Evolutionary conservation across 768 basidiomycete genomes (phyloP).

Genomic region (Dictyophora rubrovolvata): DNA sequence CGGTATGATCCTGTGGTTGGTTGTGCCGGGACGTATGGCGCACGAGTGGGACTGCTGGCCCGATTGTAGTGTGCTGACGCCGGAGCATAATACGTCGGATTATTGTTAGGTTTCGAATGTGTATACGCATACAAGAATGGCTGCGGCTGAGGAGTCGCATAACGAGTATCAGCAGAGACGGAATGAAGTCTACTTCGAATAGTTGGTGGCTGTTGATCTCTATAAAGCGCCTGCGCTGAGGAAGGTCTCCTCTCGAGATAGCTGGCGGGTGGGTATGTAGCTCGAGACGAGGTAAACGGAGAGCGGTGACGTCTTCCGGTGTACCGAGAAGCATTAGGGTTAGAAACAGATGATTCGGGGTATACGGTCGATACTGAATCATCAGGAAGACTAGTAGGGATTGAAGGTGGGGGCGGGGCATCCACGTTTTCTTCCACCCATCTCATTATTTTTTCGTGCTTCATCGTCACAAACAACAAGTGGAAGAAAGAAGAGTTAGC

Average conservation of each 20-base stretch:
- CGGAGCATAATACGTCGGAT: constrained; percentile 2
- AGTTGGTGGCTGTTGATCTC: not conserved
- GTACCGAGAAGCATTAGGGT: constrained; percentile 8
- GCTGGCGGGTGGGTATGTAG: not conserved
- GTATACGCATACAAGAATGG: not conserved
- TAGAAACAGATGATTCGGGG: constrained; percentile 9
- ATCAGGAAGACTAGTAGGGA: constrained; percentile 5
- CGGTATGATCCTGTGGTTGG: not conserved
- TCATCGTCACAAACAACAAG: not conserved
- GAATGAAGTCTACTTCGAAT: not conserved
- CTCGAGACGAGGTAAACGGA: not conserved
- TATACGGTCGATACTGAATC: constrained; percentile 7
- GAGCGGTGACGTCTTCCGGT: constrained; percentile 4
- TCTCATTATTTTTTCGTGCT: not conserved
- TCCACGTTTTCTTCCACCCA: constrained; percentile 6
- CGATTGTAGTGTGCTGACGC: not conserved
- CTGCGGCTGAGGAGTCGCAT: not conserved
- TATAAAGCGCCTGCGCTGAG: constrained; percentile 8
- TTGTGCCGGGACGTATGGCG: not conserved
- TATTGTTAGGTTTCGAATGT: not conserved
- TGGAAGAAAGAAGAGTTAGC: not conserved
- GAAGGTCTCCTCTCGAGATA: constrained; percentile 4
- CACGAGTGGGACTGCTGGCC: not conserved
- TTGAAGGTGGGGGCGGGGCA: constrained; percentile 3
- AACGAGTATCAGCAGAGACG: not conserved